Base-by-base conservation (phyloP, 2,329 filamentous ascomycete genomes). In the Colletotrichum agaves region DNA sequence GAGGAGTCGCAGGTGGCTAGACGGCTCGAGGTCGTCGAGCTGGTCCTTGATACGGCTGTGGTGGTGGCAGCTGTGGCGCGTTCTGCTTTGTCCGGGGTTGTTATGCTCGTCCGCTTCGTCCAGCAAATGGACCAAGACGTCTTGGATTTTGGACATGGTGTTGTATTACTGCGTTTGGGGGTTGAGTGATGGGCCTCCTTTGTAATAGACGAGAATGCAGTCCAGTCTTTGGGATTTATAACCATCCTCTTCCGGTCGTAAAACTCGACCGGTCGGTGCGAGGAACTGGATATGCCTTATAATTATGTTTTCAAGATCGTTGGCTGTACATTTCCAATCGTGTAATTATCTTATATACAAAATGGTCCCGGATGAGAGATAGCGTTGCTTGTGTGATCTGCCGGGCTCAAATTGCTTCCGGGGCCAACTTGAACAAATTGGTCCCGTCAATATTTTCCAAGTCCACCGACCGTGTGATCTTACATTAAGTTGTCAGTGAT, bases 1-100 rank as follows among this genome's bases (percentile, higher is more conserved):
- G 12, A 71, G 27, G 12, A 71, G 46, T 4, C 49, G 65, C 15
- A 71, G 17, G 39, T 71, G 71, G 12, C 44, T 69, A 6, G 59
- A 57, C 5, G 44, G 64, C 17, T 68, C 60, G 6, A 61, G 11
- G 47, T 73, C 53, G 1, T 68, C 55, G 1, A 64, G 44, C 7
- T 70, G 64, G 8, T 68, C 60, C 21, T 57, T 56, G 21, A 64
- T 61, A 10, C 68, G 66, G 7, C 37, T 37, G 17, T 53, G 50
- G 5, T 53, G 44, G 53, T 58, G 64, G 11, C 43, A 27, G 27
- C 46, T 10, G 27, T 21, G 21, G 21, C 52, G 58, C 7, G 13
- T 43, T 27, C 55, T 31, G 12, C 5, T 12, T 5, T 37, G 13
- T 4, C 39, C 4, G 7, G 27, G 3, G 12, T 10, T 41, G 12